Percentiles rank a stretch among this genome's conserved stretches.
These are phyloP conservation scores for Vitis vinifera DNA, from an alignment of 164 flowering plant genomes.

Conservation along the genomic window DNA sequence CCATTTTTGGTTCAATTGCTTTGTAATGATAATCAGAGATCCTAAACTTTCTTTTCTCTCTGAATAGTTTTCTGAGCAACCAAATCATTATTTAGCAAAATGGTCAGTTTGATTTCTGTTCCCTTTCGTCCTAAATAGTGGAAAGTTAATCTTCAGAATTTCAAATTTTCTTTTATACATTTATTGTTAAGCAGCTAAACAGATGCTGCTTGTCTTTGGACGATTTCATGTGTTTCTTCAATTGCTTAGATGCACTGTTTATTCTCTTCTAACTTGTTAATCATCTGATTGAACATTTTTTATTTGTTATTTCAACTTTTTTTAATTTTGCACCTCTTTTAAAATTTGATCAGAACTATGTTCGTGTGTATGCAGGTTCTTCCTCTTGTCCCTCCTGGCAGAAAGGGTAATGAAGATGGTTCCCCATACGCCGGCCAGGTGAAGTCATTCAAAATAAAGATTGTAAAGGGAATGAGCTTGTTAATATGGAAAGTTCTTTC, in stretches of 20 bases:
- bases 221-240: no score
- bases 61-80: not conserved
- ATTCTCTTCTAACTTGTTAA: not conserved
- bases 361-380: constrained; percentile 60
- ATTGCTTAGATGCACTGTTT: no score
- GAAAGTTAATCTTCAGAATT: no score
- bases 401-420: constrained; percentile 82
- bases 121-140: no score
- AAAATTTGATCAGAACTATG: not conserved
- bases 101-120: no score
- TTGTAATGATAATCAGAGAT: no score
- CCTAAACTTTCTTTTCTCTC: no score
- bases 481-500: not conserved
- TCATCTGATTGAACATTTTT: not conserved
- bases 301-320: constrained; percentile 3
- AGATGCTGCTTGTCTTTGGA: no score
- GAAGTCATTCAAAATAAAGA: not conserved
- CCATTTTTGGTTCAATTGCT: no score
- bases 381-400: constrained; percentile 95
- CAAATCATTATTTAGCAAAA: not conserved
- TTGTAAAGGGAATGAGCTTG: not conserved
- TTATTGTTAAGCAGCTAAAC: no score
- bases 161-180: no score
- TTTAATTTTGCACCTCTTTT: not conserved
- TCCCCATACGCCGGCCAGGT: constrained; percentile 98